Evolutionary conservation across 106 monocot species (phyloP).

Genomic region (Gastrodia elata): DNA sequence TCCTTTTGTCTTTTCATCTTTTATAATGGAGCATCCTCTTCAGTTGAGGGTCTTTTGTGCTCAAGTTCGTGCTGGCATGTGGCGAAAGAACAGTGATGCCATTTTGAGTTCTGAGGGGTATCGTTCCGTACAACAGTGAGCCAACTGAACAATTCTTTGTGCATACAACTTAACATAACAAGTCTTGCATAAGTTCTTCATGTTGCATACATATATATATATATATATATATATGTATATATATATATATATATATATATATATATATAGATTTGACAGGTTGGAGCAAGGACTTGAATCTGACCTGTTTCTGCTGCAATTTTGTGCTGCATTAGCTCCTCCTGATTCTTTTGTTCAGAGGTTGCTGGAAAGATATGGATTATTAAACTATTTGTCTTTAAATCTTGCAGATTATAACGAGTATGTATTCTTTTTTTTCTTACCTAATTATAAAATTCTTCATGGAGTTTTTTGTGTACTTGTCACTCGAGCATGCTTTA

Average conservation of each 20-base stretch:
- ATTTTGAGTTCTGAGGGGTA: slow-evolving; percentile 56
- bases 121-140: slow-evolving; percentile 53
- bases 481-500: neutral
- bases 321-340: slow-evolving; percentile 94
- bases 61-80: slow-evolving; percentile 95
- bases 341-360: slow-evolving; percentile 73
- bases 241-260: too few relatives aligned
- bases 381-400: slow-evolving; percentile 58
- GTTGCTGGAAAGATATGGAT: slow-evolving; percentile 84
- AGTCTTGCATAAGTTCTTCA: neutral
- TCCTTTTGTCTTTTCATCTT: slow-evolving; percentile 68
- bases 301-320: slow-evolving; percentile 94
- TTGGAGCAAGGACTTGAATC: slow-evolving; percentile 63
- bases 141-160: neutral
- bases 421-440: slow-evolving; percentile 35
- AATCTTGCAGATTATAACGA: slow-evolving; percentile 52
- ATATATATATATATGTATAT: too few relatives aligned
- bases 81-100: slow-evolving; percentile 92
- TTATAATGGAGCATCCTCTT: slow-evolving; percentile 88
- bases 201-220: too few relatives aligned
- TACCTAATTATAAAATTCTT: neutral
- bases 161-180: neutral
- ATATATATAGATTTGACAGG: slow-evolving; percentile 41
- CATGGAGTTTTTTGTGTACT: neutral
- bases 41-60: slow-evolving; percentile 84